Percentiles rank a stretch among this genome's conserved stretches.
Evolutionary conservation across 2,329 filamentous ascomycete genomes (phyloP).

Genomic region (Penicillium concentricum): DNA sequence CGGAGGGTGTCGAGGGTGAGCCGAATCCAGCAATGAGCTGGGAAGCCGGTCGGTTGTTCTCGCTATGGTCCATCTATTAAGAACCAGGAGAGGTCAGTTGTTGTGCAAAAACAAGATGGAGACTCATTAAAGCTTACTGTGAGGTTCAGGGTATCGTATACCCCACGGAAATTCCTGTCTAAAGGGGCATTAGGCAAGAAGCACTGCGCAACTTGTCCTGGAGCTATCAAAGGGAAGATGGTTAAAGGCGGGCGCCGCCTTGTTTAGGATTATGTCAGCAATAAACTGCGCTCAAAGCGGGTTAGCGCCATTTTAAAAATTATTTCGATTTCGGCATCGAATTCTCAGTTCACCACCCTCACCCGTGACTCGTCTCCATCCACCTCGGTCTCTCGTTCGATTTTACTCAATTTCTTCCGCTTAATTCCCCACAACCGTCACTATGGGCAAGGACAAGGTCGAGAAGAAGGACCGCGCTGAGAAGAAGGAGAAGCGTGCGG

Average conservation of each 20-base stretch:
- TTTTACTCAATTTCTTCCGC: slow-evolving; percentile 12
- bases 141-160: background rate
- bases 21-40: slow-evolving; percentile 60
- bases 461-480: slow-evolving; percentile 48
- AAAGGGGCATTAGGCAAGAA: slow-evolving; percentile 1
- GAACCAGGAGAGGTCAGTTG: background rate
- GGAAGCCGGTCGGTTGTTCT: slow-evolving; percentile 56
- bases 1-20: slow-evolving; percentile 37
- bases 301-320: slow-evolving; percentile 18
- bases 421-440: slow-evolving; percentile 24
- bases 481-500: slow-evolving; percentile 46
- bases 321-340: slow-evolving; percentile 15
- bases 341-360: slow-evolving; percentile 16
- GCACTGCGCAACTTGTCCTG: background rate
- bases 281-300: background rate
- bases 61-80: slow-evolving; percentile 34
- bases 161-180: background rate
- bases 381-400: slow-evolving; percentile 17
- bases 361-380: slow-evolving; percentile 23
- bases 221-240: slow-evolving; percentile 11
- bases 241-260: slow-evolving; percentile 1
- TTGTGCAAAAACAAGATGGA: background rate
- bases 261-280: slow-evolving; percentile 8
- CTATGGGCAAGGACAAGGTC: slow-evolving; percentile 47
- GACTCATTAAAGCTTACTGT: background rate